Evolutionary conservation across 192 early-diverging fungal species (phyloP), one percentile per base, ranked within the genome.

Genomic region (Blastocladiella britannica): DNA sequence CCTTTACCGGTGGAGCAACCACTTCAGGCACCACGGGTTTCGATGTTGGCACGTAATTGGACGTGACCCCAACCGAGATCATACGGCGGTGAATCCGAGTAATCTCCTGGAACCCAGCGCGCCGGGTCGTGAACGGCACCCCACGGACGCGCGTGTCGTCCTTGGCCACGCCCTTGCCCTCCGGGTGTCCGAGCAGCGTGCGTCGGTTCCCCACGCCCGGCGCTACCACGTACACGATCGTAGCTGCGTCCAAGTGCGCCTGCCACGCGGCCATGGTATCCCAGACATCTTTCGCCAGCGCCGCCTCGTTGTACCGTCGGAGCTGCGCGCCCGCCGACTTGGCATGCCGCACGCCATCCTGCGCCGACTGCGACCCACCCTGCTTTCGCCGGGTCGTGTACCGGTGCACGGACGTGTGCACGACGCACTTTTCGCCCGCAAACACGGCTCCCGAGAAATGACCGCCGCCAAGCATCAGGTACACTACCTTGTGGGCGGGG

Each of bases 341-440:
- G 25, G 89, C 78, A 25, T 76, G 65, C 28, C 91, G 91, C 63
- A 88, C 88, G 31, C 68, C 75, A 70, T 93, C 91, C 55, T 87
- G 79, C 23, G 68, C 72, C 28, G 80, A 78, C 69, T 98, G 94
- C 24, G 87, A 75, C 0, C 92, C 92, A 62, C 94, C 94, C 65
- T 98, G 94, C 61, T 96, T 94, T 56, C 84, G 71, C 29, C 94
- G 80, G 4, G 90, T 93, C 5, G 94, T 98, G 68, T 98, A 98
- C 30, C 94, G 76, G 64, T 93, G 90, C 58, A 94, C 82, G 25
- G 91, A 88, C 68, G 96, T 98, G 72, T 96, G 89, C 0, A 70
- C 80, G 4, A 88, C 43, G 25, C 77, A 77, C 22, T 69, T 70
- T 27, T 65, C 65, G 58, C 82, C 72, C 64, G 92, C 88, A 55